A percentile compares a stretch with the other conserved stretches of the same genome.
phyloP scores from a whole-genome alignment of 257 asterid species.

The Solanum ossicruentum region DNA sequence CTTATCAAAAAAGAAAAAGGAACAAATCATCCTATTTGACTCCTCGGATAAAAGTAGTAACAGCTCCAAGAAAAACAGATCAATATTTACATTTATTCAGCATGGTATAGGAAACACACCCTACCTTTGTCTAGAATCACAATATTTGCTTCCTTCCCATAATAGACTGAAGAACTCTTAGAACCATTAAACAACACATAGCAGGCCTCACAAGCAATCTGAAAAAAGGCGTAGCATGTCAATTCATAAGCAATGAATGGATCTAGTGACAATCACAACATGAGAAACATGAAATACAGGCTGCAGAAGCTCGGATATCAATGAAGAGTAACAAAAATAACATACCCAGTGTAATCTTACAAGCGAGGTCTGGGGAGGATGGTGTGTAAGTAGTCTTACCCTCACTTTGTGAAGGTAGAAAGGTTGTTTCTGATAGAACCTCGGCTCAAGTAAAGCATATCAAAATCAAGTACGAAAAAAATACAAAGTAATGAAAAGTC shows the following conservation, averaged over 20 bases:
- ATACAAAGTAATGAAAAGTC: neutral
- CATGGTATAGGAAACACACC: neutral
- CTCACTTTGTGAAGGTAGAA: neutral
- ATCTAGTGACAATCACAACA: neutral
- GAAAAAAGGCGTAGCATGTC: neutral
- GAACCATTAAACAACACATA: conserved; percentile 50
- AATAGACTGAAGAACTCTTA: conserved; percentile 38
- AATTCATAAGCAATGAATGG: neutral
- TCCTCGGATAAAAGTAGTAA: neutral
- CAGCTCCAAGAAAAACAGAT: neutral
- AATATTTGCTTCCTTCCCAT: conserved; percentile 32
- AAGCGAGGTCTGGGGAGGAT: neutral
- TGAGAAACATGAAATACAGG: neutral
- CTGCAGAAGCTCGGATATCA: neutral
- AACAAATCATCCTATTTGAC: neutral
- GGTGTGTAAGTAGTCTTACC: too few species aligned
- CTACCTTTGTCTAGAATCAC: conserved; percentile 58
- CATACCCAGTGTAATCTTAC: neutral
- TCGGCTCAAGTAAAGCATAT: neutral
- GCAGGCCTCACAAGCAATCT: conserved; percentile 42
- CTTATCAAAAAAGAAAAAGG: neutral
- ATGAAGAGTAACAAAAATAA: neutral
- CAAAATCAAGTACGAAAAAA: neutral
- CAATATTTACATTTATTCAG: neutral
- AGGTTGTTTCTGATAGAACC: neutral